Evolutionary conservation across 169 alveolate genomes (phyloP).

Genomic region (Plasmodium knowlesi): DNA sequence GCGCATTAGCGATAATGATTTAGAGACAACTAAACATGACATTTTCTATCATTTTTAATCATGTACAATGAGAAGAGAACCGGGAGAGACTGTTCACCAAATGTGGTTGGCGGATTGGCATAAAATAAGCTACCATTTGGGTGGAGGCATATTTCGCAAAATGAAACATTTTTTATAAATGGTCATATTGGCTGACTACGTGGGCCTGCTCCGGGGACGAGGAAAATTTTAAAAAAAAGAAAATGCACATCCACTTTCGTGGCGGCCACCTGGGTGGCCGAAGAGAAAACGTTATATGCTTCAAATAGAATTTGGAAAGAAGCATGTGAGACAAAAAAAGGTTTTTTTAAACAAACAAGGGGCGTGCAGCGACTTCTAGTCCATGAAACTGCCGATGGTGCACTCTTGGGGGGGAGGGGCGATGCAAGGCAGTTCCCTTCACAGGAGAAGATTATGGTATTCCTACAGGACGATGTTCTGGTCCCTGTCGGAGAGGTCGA

Average conservation of each 20-base stretch:
- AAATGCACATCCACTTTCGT: not conserved
- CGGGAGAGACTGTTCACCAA: too few relatives aligned
- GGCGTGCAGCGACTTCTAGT: not conserved
- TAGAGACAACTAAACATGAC: not conserved
- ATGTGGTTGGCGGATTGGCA: not conserved
- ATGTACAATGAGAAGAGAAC: not conserved
- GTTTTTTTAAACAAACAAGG: not conserved
- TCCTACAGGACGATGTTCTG: slow-evolving; percentile 41
- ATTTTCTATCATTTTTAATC: not conserved
- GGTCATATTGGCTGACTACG: not conserved
- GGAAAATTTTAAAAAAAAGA: not conserved
- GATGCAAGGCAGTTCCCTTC: too few relatives aligned
- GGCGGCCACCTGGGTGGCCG: too few relatives aligned
- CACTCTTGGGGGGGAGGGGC: too few relatives aligned
- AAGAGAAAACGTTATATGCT: not conserved
- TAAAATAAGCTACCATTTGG: too few relatives aligned
- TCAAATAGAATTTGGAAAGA: not conserved
- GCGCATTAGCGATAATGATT: not conserved
- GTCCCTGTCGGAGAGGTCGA: slow-evolving; percentile 86
- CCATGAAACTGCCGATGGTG: too few relatives aligned
- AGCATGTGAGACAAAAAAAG: slow-evolving; percentile 20
- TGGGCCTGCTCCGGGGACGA: not conserved
- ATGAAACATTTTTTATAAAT: too few relatives aligned
- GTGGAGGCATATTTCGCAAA: too few relatives aligned
- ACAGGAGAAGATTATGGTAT: too few relatives aligned